Evolutionary conservation across 148 eudicot genomes (phyloP), one percentile per base, ranked within the genome.

Genomic region (Nepenthes gracilis): DNA sequence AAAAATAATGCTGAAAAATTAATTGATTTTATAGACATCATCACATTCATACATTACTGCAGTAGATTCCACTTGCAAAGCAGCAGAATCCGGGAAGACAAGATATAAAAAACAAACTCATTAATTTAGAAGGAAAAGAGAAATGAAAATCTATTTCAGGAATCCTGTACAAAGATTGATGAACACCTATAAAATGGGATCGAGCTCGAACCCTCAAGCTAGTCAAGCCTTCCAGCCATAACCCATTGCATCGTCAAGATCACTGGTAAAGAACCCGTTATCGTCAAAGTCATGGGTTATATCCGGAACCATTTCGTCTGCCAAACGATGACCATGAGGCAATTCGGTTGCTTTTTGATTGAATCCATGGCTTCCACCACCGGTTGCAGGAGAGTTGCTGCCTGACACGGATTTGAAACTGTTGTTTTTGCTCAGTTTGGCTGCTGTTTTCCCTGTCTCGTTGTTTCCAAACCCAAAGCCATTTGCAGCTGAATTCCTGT

Each of bases 151-250:
- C 54, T 50, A 60, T 63, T 71, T 59, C 63, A 64, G 45, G 71
- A 68, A 40, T 65, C 70, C 85, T 81, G 83, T 81, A 81, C 86
- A 81, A 69, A 55, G 66, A 67, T 57, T 56, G 55, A 54, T 75
- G 58, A 56, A 61, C 64, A 56, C 72, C 79, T 56, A 64, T 58
- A 43, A 59, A 55, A 68, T 43, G 36, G 38, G 62, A 59, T 47
- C 64, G 59, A 67, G 54, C 59, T 50, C 11, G 35, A 14, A 40
- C 53, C 34, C 45, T 3, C 45, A 40, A 40, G 45, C 1, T 40
- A 40, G 36, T 89, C 78, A 85, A 7, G 71, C 83, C 83, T 88
- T 88, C 98, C 98, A 88, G 43, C 64, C 79, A 70, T 68, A 92
- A 65, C 70, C 88, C 78, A 86, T 70, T 57, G 66, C 78, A 52